phyloP scores from a whole-genome alignment of 164 flowering plant genomes.

The Chloranthus sessilifolius region DNA sequence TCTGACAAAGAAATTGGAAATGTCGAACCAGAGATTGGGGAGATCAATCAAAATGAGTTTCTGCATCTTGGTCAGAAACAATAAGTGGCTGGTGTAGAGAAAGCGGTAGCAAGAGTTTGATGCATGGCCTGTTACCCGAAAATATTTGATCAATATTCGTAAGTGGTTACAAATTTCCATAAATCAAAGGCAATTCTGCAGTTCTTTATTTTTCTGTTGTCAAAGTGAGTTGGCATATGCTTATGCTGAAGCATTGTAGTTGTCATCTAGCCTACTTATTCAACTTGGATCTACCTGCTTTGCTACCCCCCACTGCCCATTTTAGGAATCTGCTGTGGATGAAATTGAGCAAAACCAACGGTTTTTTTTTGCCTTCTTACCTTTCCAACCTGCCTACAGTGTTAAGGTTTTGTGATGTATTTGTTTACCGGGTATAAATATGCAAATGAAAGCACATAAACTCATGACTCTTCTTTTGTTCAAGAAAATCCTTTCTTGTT shows the following conservation, averaged over 20 bases:
- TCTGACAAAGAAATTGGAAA: slow-evolving; percentile 20
- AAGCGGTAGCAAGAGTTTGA: slow-evolving; percentile 70
- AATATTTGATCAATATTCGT: slow-evolving; percentile 80
- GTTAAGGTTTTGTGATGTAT: too few relatives aligned
- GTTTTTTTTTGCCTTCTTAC: too few relatives aligned
- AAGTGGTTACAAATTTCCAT: slow-evolving; percentile 39
- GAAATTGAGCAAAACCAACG: not conserved
- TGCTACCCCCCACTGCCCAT: too few relatives aligned
- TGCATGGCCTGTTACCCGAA: slow-evolving; percentile 78
- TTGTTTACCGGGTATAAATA: too few relatives aligned
- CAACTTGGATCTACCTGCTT: too few relatives aligned
- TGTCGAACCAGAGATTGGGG: slow-evolving; percentile 20
- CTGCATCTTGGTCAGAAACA: slow-evolving; percentile 60
- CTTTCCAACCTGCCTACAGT: too few relatives aligned
- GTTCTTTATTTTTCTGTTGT: not conserved
- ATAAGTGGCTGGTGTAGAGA: slow-evolving; percentile 50
- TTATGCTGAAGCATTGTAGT: too few relatives aligned
- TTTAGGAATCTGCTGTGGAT: not conserved
- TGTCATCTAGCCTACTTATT: not conserved
- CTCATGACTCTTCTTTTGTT: too few relatives aligned
- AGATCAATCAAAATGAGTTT: slow-evolving; percentile 72
- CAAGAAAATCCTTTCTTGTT: too few relatives aligned
- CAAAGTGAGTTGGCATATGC: not conserved
- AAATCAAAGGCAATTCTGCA: slow-evolving; percentile 32
- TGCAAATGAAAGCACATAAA: too few relatives aligned